Base-by-base conservation (phyloP, 208 protist species). In the Herpetomonas muscarum region DNA sequence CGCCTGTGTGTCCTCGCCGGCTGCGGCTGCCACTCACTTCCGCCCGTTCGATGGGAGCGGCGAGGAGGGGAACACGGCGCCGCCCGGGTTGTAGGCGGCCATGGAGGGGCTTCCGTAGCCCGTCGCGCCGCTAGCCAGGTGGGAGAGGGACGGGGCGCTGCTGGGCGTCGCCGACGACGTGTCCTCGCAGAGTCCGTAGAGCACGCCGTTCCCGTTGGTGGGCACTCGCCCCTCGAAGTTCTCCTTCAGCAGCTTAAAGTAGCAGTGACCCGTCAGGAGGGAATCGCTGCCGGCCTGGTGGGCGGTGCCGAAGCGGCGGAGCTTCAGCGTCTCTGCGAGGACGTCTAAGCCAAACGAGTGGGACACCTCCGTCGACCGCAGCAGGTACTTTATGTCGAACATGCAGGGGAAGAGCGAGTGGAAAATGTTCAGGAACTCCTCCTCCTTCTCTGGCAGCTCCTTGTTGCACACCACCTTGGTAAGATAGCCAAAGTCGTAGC, bases 361-460 rank as follows among this genome's bases (percentile, higher is more conserved):
- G 19, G 83, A 90, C 41, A 83, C 54, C 45, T 92, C 87, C 7
- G 90, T 97, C 59, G 76, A 87, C 58, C 94, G 97, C 64, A 99
- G 96, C n/a, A 99, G 74, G 76, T 98, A 99, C 74, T 99, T 99
- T 50, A 99, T 94, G 70, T 99, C 98, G 68, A 98, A 99, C 67
- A 99, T 87, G 65, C 74, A 80, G 15, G 97, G 98, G 72, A 99
- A 99, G 55, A 98, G 98, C 5, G 80, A 69, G 55, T 97, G 79
- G 37, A 99, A 86, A 2, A 97, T 75, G 41, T 96, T 83, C 64
- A 98, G 90, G 70, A 99, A 99, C 32, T 98, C 97, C 30, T 93
- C 76, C 74, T 99, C 98, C 46, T 96, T 86, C 49, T 90, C 81
- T 3, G 98, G 98, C 44, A 99, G 79, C 29, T 93, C 85, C 65